These are phyloP conservation scores for Barnettozyma populi DNA, from an alignment of 805 yeast species.

Conservation along the genomic window DNA sequence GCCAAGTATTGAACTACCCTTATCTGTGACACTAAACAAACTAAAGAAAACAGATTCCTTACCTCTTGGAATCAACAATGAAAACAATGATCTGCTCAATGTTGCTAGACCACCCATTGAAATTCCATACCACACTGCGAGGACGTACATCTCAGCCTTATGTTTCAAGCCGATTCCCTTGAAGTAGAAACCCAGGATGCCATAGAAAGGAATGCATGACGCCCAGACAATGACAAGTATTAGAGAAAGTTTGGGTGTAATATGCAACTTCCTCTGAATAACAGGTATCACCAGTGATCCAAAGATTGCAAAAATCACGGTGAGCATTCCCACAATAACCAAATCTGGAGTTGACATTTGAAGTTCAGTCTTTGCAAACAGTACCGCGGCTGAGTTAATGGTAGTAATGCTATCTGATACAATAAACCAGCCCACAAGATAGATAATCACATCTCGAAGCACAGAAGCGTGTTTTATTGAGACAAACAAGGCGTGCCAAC, in stretches of 20 bases:
- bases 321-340: constrained; percentile 58
- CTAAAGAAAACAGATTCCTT: constrained; percentile 74
- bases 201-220: constrained; percentile 64
- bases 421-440: constrained; percentile 70
- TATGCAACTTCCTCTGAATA: constrained; percentile 29
- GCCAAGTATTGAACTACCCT: constrained; percentile 72
- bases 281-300: constrained; percentile 61
- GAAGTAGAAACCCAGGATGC: constrained; percentile 59
- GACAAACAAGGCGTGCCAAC: constrained; percentile 54
- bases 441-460: constrained; percentile 60
- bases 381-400: constrained; percentile 71
- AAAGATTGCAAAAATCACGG: constrained; percentile 59
- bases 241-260: constrained; percentile 44
- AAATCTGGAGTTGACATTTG: constrained; percentile 63
- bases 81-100: constrained; percentile 60
- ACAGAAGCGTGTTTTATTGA: constrained; percentile 57
- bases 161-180: constrained; percentile 51
- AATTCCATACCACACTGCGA: constrained; percentile 73
- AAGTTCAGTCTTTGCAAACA: constrained; percentile 68
- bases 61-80: constrained; percentile 67
- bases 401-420: constrained; percentile 73
- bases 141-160: constrained; percentile 59
- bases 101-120: constrained; percentile 72
- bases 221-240: constrained; percentile 54
- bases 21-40: constrained; percentile 70